Percentiles rank a stretch among this genome's conserved stretches.
These are phyloP conservation scores for Debaryomyces castellii DNA, from an alignment of 805 yeast genomes.

Conservation along the genomic window DNA sequence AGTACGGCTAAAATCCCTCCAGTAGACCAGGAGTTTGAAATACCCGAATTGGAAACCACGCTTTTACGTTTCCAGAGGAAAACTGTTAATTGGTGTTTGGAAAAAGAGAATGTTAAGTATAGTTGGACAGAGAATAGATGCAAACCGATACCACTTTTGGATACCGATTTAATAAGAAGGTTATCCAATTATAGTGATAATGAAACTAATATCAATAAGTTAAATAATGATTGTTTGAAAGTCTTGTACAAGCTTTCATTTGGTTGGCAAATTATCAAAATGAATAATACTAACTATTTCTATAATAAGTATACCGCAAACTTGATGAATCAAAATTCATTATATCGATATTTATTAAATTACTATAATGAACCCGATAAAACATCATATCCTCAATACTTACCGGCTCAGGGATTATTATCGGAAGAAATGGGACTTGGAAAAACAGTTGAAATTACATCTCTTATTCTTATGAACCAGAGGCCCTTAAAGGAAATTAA, in stretches of 20 bases:
- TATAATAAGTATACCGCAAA: constrained; percentile 53
- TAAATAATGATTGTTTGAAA: constrained; percentile 15
- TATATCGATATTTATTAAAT: constrained; percentile 27
- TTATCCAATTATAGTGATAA: constrained; percentile 3
- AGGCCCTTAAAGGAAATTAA: constrained; percentile 42
- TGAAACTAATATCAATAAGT: background rate
- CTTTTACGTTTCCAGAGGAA: constrained; percentile 52
- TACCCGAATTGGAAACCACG: constrained; percentile 44
- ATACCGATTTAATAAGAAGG: background rate
- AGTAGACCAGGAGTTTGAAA: constrained; percentile 21
- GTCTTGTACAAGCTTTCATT: constrained; percentile 44
- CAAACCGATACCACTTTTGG: constrained; percentile 17
- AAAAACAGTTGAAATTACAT: constrained; percentile 81
- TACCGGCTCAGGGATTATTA: constrained; percentile 64
- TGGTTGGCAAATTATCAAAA: constrained; percentile 47
- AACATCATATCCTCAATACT: constrained; percentile 21
- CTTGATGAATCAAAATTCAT: constrained; percentile 32
- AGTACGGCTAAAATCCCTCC: constrained; percentile 32
- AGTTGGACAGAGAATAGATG: constrained; percentile 24
- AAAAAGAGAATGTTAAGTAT: constrained; percentile 46
- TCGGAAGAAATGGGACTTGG: constrained; percentile 99
- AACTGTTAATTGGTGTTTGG: constrained; percentile 57
- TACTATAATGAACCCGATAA: constrained; percentile 18
- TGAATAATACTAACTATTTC: constrained; percentile 31
- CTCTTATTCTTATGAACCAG: constrained; percentile 62